These are phyloP conservation scores for Cladosporium phlei DNA, from an alignment of 2,329 filamentous ascomycete genomes.

Conservation along the genomic window DNA sequence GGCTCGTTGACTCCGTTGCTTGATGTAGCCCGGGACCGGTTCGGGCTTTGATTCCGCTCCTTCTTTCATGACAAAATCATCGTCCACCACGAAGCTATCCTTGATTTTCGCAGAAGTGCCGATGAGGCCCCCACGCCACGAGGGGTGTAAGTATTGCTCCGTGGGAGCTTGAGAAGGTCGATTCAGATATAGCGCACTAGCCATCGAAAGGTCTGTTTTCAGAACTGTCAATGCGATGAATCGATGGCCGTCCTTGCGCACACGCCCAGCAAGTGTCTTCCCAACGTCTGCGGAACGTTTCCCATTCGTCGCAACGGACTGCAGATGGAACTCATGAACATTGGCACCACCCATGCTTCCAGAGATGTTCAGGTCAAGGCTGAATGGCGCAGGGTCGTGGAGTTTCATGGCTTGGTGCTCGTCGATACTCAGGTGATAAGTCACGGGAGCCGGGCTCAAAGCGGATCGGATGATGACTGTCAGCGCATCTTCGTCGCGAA, in stretches of 20 bases:
- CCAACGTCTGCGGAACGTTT: background rate
- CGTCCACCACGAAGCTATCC: slow-evolving; percentile 19
- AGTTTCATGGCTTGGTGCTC: background rate
- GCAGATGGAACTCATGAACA: slow-evolving; percentile 14
- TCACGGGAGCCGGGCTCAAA: background rate
- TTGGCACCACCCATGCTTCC: slow-evolving; percentile 21
- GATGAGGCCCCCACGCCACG: slow-evolving; percentile 18
- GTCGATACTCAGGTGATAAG: background rate
- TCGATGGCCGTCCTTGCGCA: slow-evolving; percentile 6
- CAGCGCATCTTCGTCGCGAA: slow-evolving; percentile 23
- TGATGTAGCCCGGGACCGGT: background rate
- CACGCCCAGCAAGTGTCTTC: slow-evolving; percentile 7
- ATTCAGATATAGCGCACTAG: slow-evolving; percentile 10
- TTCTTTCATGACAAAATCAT: slow-evolving; percentile 3
- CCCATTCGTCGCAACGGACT: slow-evolving; percentile 6
- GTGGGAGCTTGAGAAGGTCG: slow-evolving; percentile 2
- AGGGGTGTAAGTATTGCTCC: too few species aligned
- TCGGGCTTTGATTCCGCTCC: background rate
- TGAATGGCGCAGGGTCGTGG: background rate
- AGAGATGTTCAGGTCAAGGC: background rate
- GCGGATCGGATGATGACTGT: slow-evolving; percentile 5
- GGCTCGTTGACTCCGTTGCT: background rate
- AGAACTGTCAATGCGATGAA: slow-evolving; percentile 17
- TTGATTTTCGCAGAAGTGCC: slow-evolving; percentile 15
- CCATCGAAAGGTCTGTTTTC: slow-evolving; percentile 14